phyloP scores from a whole-genome alignment of 2,329 filamentous ascomycete species.

The Alternaria sp. region DNA sequence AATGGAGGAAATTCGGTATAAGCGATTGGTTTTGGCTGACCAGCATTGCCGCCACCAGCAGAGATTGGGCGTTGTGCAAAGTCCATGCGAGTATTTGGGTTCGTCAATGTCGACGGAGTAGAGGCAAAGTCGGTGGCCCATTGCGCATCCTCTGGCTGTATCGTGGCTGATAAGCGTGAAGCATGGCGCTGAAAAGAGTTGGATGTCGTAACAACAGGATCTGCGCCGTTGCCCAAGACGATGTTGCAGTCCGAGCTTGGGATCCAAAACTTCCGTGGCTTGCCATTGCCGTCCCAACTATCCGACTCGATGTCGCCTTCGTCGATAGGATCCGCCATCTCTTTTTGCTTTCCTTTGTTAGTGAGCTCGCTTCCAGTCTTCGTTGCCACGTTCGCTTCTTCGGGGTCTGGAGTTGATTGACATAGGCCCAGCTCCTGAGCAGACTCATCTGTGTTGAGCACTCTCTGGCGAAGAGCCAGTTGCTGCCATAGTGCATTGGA shows the following conservation, averaged over 20 bases:
- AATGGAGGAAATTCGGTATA: conserved; percentile 65
- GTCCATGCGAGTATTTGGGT: conserved; percentile 41
- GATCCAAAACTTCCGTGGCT: conserved; percentile 64
- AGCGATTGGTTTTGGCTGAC: conserved; percentile 49
- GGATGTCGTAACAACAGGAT: conserved; percentile 58
- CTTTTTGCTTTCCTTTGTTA: conserved; percentile 56
- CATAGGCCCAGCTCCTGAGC: conserved; percentile 62
- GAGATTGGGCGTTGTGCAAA: conserved; percentile 41
- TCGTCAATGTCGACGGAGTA: conserved; percentile 50
- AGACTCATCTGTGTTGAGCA: conserved; percentile 59
- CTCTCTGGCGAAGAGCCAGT: conserved; percentile 61
- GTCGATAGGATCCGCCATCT: conserved; percentile 12
- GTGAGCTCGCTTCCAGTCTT: conserved; percentile 26
- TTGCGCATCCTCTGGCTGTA: conserved; percentile 62
- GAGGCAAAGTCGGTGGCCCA: conserved; percentile 63
- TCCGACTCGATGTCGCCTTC: conserved; percentile 53
- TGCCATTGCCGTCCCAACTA: conserved; percentile 61
- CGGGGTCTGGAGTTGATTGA: conserved; percentile 49
- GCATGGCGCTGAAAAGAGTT: conserved; percentile 54
- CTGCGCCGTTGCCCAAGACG: conserved; percentile 61
- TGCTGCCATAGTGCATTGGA: conserved; percentile 64
- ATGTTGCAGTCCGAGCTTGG: conserved; percentile 62
- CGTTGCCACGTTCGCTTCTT: conserved; percentile 19
- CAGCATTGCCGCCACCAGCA: conserved; percentile 43
- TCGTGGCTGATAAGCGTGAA: conserved; percentile 56